phyloP scores from a whole-genome alignment of 495 filamentous ascomycete genomes.

The Penicillium canariense region DNA sequence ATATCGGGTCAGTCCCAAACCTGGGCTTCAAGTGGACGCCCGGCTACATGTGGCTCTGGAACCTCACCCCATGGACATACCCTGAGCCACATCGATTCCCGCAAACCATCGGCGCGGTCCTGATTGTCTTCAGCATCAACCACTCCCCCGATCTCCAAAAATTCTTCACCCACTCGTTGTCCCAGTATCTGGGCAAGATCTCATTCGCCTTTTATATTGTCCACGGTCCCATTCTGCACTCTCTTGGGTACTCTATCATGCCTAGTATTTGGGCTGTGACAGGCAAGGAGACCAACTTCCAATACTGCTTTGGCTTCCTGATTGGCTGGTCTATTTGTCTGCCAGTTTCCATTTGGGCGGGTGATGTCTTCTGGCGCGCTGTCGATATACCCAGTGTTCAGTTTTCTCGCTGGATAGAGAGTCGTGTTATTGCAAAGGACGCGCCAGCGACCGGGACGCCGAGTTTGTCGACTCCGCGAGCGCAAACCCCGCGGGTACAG shows the following conservation, averaged over 20 bases:
- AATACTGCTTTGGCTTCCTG: conserved; percentile 51
- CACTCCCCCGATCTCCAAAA: conserved; percentile 51
- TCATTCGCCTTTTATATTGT: conserved; percentile 65
- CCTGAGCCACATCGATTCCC: conserved; percentile 45
- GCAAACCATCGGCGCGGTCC: conserved; percentile 51
- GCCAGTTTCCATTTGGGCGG: conserved; percentile 54
- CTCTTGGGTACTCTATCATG: conserved; percentile 49
- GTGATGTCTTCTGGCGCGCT: conserved; percentile 57
- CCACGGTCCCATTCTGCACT: conserved; percentile 57
- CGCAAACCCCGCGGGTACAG: conserved; percentile 8
- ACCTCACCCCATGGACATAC: conserved; percentile 42
- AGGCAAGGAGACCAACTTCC: conserved; percentile 51
- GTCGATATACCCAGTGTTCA: conserved; percentile 59
- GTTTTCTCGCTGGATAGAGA: conserved; percentile 54
- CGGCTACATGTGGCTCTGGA: conserved; percentile 43
- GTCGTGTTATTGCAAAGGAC: conserved; percentile 22
- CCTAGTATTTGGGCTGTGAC: conserved; percentile 52
- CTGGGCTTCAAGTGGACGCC: conserved; percentile 45
- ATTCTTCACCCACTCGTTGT: conserved; percentile 53
- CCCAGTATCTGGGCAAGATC: conserved; percentile 62
- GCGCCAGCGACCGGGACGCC: conserved; percentile 2
- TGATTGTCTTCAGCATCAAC: conserved; percentile 55
- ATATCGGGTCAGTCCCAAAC: conserved; percentile 44
- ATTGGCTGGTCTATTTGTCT: conserved; percentile 49
- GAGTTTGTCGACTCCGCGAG: conserved; percentile 5